phyloP scores from a whole-genome alignment of 257 asterid genomes.

The Handroanthus guayacan region DNA sequence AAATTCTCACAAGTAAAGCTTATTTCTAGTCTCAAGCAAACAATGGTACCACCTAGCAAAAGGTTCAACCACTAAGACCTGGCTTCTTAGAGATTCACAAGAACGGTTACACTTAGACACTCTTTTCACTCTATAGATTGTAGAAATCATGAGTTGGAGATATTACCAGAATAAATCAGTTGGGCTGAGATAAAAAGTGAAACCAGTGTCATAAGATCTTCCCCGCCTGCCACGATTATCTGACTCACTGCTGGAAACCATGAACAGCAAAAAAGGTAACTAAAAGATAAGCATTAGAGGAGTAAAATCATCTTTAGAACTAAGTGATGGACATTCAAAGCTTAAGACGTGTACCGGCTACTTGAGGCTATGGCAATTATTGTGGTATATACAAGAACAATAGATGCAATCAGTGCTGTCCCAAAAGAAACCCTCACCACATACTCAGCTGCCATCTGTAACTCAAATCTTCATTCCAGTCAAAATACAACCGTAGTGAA shows the following conservation, averaged over 20 bases:
- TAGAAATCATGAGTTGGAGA: constrained; percentile 29
- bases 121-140: constrained; percentile 15
- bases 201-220: constrained; percentile 71
- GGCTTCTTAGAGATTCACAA: constrained; percentile 25
- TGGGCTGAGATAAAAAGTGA: constrained; percentile 68
- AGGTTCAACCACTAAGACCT: constrained; percentile 5
- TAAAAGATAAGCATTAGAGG: background rate
- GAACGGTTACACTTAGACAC: background rate
- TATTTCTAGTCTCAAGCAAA: constrained; percentile 1
- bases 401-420: constrained; percentile 95
- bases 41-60: constrained; percentile 11
- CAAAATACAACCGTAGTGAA: constrained; percentile 20
- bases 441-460: constrained; percentile 90
- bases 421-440: constrained; percentile 92
- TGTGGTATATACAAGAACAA: constrained; percentile 83
- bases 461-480: constrained; percentile 36
- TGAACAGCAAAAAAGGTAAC: constrained; percentile 18
- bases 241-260: constrained; percentile 64
- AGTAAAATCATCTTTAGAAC: constrained; percentile 10
- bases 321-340: constrained; percentile 30
- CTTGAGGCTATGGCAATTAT: constrained; percentile 81
- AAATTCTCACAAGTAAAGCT: background rate
- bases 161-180: constrained; percentile 85
- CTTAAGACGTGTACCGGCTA: constrained; percentile 65
- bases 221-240: constrained; percentile 89